These are phyloP conservation scores for Yamadazyma insecticola DNA, from an alignment of 805 yeast species.

Conservation along the genomic window DNA sequence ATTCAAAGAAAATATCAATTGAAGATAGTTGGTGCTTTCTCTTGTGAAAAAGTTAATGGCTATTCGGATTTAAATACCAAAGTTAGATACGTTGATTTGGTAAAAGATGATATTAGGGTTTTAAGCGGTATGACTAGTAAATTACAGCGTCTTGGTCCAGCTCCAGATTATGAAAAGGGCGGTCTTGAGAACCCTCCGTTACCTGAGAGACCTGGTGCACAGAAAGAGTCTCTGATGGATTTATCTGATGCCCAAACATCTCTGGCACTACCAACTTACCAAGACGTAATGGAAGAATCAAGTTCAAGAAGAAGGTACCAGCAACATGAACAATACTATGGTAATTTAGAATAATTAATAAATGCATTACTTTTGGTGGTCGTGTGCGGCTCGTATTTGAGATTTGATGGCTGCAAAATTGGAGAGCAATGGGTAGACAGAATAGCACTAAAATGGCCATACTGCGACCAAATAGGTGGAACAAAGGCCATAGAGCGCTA, in stretches of 20 bases:
- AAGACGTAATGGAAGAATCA: conserved; percentile 29
- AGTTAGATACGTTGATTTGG: conserved; percentile 25
- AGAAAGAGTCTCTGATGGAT: too few relatives aligned
- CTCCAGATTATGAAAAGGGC: not conserved
- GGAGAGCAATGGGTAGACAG: not conserved
- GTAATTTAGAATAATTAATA: conserved; percentile 13
- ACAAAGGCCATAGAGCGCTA: not conserved
- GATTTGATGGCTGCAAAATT: not conserved
- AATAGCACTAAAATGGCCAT: conserved; percentile 1
- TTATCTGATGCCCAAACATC: too few relatives aligned
- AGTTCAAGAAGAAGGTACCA: conserved; percentile 29
- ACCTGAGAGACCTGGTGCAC: not conserved
- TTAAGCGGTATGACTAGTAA: conserved; percentile 33
- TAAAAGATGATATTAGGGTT: conserved; percentile 27
- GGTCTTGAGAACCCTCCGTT: not conserved
- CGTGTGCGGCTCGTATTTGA: not conserved
- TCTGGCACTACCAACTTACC: conserved; percentile 35
- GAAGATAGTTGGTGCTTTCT: conserved; percentile 19
- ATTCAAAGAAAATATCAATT: conserved; percentile 34
- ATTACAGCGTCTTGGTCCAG: not conserved
- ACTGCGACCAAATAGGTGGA: conserved; percentile 1
- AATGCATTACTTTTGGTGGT: not conserved
- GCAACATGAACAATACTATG: conserved; percentile 24
- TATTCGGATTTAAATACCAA: conserved; percentile 17
- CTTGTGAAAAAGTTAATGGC: conserved; percentile 19